Base-by-base conservation (phyloP, 305 asterid species). In the Fraxinus platypoda region DNA sequence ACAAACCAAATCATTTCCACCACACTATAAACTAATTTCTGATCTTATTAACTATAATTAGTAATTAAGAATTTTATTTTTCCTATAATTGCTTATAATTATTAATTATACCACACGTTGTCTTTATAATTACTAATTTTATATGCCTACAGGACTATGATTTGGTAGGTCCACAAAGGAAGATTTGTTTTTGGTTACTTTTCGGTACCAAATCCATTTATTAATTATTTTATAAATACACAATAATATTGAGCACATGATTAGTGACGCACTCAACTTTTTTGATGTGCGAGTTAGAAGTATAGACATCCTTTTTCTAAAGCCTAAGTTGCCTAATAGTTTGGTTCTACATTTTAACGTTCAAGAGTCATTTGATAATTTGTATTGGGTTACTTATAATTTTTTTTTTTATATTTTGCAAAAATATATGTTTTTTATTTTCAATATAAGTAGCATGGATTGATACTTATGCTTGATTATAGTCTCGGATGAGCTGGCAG, bases 131-230 rank as follows among this genome's bases (percentile, higher is more conserved):
- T 23, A 62, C 71, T 62, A 8, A 9, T 8, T 23, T 23, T 62
- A 62, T 23, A 62, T 23, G 71, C 3, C 0, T 62, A 62, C 0
- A 62, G 28, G 71, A 1, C 26, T 62, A 62, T 62, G 31, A 62
- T 62, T 62, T 62, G 71, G 75, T 71, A 71, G 41, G 75, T 30
- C 37, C 37, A 30, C 41, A 11, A 71, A 30, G 11, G 76, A 62
- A 72, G 76, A 30, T 72, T 17, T 33, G 49, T 19, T 17, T 72
- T 72, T 72, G 49, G 49, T 72, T 72, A 72, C 76, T 72, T 72
- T 30, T 17, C 7, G 46, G 25, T 17, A 3, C 37, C 43, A 33
- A 72, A 62, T 62, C 71, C 12, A 62, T 62, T 62, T 59, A 21
- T 3, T 15, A 49, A 49, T 15, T 49, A 49, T 49, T 49, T 15